Evolutionary conservation across 2,329 filamentous ascomycete genomes (phyloP), one percentile per base, ranked within the genome.

Genomic region (Fusarium nisikadoi): DNA sequence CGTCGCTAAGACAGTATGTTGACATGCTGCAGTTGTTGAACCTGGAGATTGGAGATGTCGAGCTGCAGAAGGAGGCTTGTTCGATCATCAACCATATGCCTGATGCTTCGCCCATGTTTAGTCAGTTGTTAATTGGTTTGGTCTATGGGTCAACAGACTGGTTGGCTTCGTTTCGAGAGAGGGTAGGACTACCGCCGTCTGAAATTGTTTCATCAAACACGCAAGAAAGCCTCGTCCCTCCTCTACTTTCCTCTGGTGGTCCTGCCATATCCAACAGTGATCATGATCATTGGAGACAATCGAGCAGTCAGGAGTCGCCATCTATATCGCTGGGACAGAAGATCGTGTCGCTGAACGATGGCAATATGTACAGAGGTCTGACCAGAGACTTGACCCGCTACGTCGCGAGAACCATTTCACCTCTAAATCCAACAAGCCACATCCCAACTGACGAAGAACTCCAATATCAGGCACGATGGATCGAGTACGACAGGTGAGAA

Each of bases 381-480:
- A 70, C 14, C 38, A 67, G 45, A 69, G 77, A 39, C 27, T 73
- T 52, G n/a, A 75, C 14, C 2, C 78, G 76, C 38, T 77, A 75
- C 2, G 74, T 76, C 3, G 76, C 74, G 7, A 45, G 65, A 2
- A 77, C 76, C 0, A 81, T 75, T 78, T 81, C 74, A 20, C 80
- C 68, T 53, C 77, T 73, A 13, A 79, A 79, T 16, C 77, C 78
- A 4, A 74, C 73, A 54, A 77, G 58, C 19, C 76, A 77, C 5
- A 56, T 80, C 0, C 81, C 81, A 1, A 82, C 79, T 0, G 81
- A 83, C 23, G 78, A 78, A 9, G 81, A 83, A 38, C 62, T 83
- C 1, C 72, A 80, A 25, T 68, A 74, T 11, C 78, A 82, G 62
- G 81, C 80, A 4, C 74, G 78, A 3, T 77, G 76, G 60, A 80